Conservation (phyloP, 2,329 filamentous ascomycete species). For the Talaromyces sp. region DNA sequence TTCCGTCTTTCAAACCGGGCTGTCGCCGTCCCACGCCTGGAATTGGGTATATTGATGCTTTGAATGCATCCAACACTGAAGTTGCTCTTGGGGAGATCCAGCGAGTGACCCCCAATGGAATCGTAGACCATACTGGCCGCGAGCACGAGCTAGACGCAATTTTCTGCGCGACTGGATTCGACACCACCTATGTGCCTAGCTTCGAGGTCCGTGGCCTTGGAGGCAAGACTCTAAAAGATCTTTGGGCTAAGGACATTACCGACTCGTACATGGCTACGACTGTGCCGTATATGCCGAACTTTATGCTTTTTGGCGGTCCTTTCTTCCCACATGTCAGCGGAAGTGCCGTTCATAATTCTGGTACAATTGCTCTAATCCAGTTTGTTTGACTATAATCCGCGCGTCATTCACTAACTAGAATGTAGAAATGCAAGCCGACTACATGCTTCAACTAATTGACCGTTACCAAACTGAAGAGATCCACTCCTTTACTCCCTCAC, state of each 20-base stretch:
- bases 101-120: not conserved
- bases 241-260: not conserved
- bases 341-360: not conserved
- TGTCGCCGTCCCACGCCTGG: not conserved
- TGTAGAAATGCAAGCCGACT: not conserved
- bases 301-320: not conserved
- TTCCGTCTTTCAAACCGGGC: not conserved
- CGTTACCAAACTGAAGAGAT: not conserved
- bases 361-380: not conserved
- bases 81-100: not conserved
- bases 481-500: not conserved
- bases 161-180: slow-evolving; percentile 18
- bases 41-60: not conserved
- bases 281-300: not conserved
- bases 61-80: not conserved
- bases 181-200: slow-evolving; percentile 18
- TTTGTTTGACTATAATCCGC: not conserved
- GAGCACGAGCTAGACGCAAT: slow-evolving; percentile 37
- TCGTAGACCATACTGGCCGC: slow-evolving; percentile 17
- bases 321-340: not conserved
- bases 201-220: not conserved
- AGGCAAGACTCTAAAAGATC: not conserved
- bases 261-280: not conserved
- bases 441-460: not conserved
- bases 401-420: not conserved